phyloP scores from a whole-genome alignment of 176 grass and related monocot species.

The barley (Hordeum vulgare) region MorexV3_pseudomolecules_assembly NC_058522.1:391934233-391934732 shows the following conservation, averaged over 20 bases:
- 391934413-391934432: slow-evolving; percentile 12
- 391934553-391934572: neutral
- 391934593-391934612: slow-evolving; percentile 32
- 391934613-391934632: neutral
- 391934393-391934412: slow-evolving; percentile 54
- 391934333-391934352: slow-evolving; percentile 95
- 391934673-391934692: slow-evolving; percentile 5
- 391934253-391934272: slow-evolving; percentile 71
- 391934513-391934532: neutral
- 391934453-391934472: neutral
- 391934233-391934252: slow-evolving; percentile 38
- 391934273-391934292: slow-evolving; percentile 76
- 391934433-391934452: neutral
- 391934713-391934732: neutral
- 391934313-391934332: slow-evolving; percentile 81
- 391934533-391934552: neutral
- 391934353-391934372: slow-evolving; percentile 85
- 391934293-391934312: slow-evolving; percentile 77
- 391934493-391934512: neutral
- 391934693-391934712: neutral
- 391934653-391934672: slow-evolving; percentile 4
- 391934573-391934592: neutral
- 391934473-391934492: neutral
- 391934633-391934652: neutral
- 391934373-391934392: slow-evolving; percentile 77